phyloP scores from a whole-genome alignment of 371 early-diverging fungal species.

The Umbelopsis sp. region DNA sequence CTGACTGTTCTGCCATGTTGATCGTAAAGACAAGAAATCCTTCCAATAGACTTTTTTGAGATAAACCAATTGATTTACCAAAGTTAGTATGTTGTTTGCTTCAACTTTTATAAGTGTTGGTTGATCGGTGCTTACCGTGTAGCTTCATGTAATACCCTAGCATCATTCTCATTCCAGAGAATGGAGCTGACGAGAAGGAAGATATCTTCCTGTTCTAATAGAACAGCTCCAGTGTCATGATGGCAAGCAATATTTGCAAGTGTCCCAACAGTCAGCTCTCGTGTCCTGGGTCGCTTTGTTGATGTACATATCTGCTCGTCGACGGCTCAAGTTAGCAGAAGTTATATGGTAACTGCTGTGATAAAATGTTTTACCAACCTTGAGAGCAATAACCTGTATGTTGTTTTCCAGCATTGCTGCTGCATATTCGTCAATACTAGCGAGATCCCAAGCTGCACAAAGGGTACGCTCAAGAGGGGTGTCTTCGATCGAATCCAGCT shows the following conservation, averaged over 20 bases:
- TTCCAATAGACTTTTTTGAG: not conserved
- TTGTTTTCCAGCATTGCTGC: conserved; percentile 24
- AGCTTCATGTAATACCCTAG: conserved; percentile 41
- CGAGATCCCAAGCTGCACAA: conserved; percentile 51
- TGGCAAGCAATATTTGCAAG: conserved; percentile 49
- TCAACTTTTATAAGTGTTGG: too few relatives aligned
- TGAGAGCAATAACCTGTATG: conserved; percentile 40
- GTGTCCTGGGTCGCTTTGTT: conserved; percentile 38
- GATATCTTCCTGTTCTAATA: conserved; percentile 42
- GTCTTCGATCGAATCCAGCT: conserved; percentile 34
- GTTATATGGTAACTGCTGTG: not conserved
- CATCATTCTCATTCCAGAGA: conserved; percentile 48
- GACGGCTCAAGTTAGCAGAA: not conserved
- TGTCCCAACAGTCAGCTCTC: conserved; percentile 46
- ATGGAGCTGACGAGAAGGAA: conserved; percentile 37
- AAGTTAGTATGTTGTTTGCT: too few relatives aligned
- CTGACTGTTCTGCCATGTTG: conserved; percentile 6
- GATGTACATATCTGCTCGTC: conserved; percentile 33
- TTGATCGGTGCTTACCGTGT: conserved; percentile 30
- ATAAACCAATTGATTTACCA: not conserved
- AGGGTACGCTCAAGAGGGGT: conserved; percentile 46
- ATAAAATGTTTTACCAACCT: conserved; percentile 24
- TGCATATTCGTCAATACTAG: conserved; percentile 43
- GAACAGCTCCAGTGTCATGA: conserved; percentile 35
- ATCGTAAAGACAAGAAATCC: not conserved